Conservation (phyloP, 768 basidiomycete genomes). For the Boletellus ananas region DNA sequence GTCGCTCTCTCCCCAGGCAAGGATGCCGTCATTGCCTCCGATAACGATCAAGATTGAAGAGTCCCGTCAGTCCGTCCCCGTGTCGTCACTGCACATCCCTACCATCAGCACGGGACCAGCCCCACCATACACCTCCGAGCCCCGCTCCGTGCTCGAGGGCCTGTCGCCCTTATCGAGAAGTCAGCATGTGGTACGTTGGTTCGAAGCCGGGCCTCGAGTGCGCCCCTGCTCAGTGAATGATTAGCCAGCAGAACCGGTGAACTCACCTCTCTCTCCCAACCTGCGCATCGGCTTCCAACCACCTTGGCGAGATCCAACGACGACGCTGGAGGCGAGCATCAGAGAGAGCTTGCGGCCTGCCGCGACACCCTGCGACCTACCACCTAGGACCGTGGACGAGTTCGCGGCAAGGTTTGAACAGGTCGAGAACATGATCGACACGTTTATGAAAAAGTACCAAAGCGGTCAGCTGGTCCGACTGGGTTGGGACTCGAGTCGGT, state of each 20-base stretch:
- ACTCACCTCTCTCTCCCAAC: too few relatives aligned
- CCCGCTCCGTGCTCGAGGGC: background rate
- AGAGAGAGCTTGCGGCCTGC: slow-evolving; percentile 6
- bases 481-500: slow-evolving; percentile 29
- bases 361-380: background rate
- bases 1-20: slow-evolving; percentile 20
- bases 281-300: too few relatives aligned
- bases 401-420: slow-evolving; percentile 18
- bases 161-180: slow-evolving; percentile 3
- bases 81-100: background rate
- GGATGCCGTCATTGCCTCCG: slow-evolving; percentile 26
- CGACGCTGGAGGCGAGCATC: slow-evolving; percentile 10
- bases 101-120: too few relatives aligned
- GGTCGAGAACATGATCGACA: slow-evolving; percentile 17
- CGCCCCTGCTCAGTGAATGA: background rate
- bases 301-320: too few relatives aligned
- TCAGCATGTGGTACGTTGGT: slow-evolving; percentile 6
- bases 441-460: slow-evolving; percentile 19
- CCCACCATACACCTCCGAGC: background rate
- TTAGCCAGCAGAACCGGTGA: background rate
- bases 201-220: background rate
- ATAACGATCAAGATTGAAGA: slow-evolving; percentile 31
- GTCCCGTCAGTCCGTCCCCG: background rate
- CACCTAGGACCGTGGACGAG: slow-evolving; percentile 21
- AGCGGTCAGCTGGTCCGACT: slow-evolving; percentile 19